Evolutionary conservation across 176 grass and related monocot species (phyloP).

Genomic region (Secale cereale): DNA sequence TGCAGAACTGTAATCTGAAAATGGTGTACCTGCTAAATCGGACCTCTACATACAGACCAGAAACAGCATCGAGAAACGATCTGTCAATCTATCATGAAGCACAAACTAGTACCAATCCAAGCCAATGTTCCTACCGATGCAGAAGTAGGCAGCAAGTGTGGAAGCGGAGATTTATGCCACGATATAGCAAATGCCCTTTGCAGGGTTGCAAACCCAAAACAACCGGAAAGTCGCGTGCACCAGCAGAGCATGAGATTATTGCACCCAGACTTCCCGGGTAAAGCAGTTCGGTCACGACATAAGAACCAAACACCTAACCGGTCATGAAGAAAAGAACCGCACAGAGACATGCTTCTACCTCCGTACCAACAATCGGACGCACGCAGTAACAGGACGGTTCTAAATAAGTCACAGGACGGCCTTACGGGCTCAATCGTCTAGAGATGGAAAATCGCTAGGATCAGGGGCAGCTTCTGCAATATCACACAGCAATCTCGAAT

Average conservation of each 20-base stretch:
- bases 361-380: background rate
- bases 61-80: background rate
- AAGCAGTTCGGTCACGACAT: conserved; percentile 14
- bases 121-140: background rate
- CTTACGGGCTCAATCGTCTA: no score
- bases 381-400: background rate
- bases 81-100: background rate
- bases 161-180: background rate
- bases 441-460: no score
- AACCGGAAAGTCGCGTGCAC: background rate
- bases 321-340: background rate
- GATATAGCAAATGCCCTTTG: background rate
- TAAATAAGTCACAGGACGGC: no score
- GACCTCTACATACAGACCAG: background rate
- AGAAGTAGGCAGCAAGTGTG: background rate
- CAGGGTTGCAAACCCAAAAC: background rate
- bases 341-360: background rate
- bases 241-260: background rate
- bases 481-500: background rate
- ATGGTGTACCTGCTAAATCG: background rate
- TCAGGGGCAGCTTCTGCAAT: background rate
- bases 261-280: background rate
- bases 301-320: background rate
- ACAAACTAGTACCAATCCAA: conserved; percentile 3
- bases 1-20: background rate